Conservation (phyloP, 768 basidiomycete genomes). For the Gymnopilus junonius region DNA sequence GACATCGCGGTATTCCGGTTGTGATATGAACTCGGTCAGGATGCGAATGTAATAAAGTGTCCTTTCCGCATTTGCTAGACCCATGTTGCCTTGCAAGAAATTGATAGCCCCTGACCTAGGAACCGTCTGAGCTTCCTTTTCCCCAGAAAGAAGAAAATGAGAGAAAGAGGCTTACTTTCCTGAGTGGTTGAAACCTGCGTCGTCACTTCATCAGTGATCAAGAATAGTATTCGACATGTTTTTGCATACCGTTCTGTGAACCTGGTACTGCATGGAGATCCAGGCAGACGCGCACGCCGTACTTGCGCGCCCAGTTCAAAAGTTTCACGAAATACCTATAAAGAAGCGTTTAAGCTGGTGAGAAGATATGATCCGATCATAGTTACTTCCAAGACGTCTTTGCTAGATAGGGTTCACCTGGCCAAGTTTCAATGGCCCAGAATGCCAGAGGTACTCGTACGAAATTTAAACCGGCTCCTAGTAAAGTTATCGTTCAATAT, state of each 20-base stretch:
- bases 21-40: constrained; percentile 80
- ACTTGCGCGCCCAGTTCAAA: constrained; percentile 86
- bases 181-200: constrained; percentile 57
- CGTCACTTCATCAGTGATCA: not conserved
- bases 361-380: not conserved
- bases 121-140: not conserved
- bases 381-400: constrained; percentile 75
- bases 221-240: not conserved
- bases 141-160: not conserved
- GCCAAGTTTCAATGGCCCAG: constrained; percentile 84
- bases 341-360: not conserved
- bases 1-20: constrained; percentile 57
- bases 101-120: constrained; percentile 54
- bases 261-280: constrained; percentile 85
- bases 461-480: constrained; percentile 81
- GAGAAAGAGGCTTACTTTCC: constrained; percentile 42
- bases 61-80: constrained; percentile 83
- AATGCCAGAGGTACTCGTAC: constrained; percentile 80
- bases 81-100: constrained; percentile 76
- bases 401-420: constrained; percentile 77
- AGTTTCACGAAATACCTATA: constrained; percentile 72
- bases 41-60: constrained; percentile 77
- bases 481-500: not conserved
- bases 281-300: constrained; percentile 80
- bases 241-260: constrained; percentile 64